Conservation (phyloP, 495 filamentous ascomycete species). For the Hyaloscypha bicolor region DNA sequence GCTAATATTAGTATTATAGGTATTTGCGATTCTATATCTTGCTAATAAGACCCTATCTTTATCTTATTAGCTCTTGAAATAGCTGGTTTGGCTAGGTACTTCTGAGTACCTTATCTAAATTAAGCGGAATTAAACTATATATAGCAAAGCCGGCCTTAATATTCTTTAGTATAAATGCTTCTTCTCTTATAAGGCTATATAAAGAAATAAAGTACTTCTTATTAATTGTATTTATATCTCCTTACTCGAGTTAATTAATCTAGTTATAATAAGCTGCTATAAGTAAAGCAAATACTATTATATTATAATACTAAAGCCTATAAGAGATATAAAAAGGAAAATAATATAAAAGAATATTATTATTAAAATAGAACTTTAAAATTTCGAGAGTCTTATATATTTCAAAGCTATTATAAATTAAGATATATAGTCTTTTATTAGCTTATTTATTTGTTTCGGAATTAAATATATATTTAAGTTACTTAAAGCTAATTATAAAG, state of each 20-base stretch:
- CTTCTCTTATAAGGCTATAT: slow-evolving; percentile 21
- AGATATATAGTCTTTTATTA: slow-evolving; percentile 27
- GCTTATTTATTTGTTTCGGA: slow-evolving; percentile 34
- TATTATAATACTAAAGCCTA: neutral
- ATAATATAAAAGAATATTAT: neutral
- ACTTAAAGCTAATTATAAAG: slow-evolving; percentile 38
- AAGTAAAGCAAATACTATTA: neutral
- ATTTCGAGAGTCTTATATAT: slow-evolving; percentile 29
- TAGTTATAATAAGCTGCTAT: neutral
- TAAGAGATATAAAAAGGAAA: slow-evolving; percentile 32
- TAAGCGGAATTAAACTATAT: neutral
- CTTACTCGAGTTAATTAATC: neutral
- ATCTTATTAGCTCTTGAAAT: neutral
- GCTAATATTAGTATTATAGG: slow-evolving; percentile 16
- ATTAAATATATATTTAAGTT: slow-evolving; percentile 38
- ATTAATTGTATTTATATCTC: neutral
- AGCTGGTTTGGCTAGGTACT: neutral
- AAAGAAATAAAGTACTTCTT: slow-evolving; percentile 27
- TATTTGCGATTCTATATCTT: neutral
- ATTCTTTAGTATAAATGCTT: neutral
- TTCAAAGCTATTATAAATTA: slow-evolving; percentile 35
- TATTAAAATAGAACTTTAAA: neutral
- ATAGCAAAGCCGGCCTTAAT: neutral
- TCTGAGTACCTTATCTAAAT: neutral
- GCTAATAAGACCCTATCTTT: neutral